These are phyloP conservation scores for Melaleuca alternifolia DNA, from an alignment of 345 rosid species.

Conservation along the genomic window DNA sequence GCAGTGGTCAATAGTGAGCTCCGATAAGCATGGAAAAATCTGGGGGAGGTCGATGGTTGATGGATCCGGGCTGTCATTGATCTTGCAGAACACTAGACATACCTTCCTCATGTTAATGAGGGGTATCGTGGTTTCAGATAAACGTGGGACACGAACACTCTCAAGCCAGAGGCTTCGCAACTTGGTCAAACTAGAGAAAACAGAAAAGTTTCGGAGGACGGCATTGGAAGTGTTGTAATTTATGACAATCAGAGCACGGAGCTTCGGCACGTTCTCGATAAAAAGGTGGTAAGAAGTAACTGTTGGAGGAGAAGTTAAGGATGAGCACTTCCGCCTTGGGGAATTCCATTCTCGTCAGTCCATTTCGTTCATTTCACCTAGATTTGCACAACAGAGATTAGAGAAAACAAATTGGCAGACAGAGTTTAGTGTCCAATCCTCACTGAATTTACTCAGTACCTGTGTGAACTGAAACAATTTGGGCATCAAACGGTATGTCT, in stretches of 20 bases:
- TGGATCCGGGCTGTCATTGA: constrained; percentile 43
- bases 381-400: not conserved
- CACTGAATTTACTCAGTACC: constrained; percentile 15
- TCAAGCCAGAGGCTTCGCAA: constrained; percentile 87
- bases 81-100: constrained; percentile 67
- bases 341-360: constrained; percentile 73
- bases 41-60: constrained; percentile 29
- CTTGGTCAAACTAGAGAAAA: constrained; percentile 35
- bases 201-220: constrained; percentile 39
- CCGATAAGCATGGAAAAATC: constrained; percentile 52
- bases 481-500: constrained; percentile 51
- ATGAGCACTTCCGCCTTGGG: constrained; percentile 86
- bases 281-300: constrained; percentile 78
- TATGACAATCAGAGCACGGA: constrained; percentile 63
- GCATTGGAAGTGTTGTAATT: constrained; percentile 50
- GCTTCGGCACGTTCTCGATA: constrained; percentile 54
- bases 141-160: constrained; percentile 43
- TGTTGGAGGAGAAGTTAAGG: constrained; percentile 49
- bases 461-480: constrained; percentile 76
- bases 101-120: constrained; percentile 43
- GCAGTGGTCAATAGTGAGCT: constrained; percentile 73
- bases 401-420: not conserved
- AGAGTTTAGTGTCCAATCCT: not conserved
- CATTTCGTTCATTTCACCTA: constrained; percentile 77
- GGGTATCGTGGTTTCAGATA: constrained; percentile 31